Conservation (phyloP, 495 filamentous ascomycete genomes). For the Lophium mytilinum region DNA sequence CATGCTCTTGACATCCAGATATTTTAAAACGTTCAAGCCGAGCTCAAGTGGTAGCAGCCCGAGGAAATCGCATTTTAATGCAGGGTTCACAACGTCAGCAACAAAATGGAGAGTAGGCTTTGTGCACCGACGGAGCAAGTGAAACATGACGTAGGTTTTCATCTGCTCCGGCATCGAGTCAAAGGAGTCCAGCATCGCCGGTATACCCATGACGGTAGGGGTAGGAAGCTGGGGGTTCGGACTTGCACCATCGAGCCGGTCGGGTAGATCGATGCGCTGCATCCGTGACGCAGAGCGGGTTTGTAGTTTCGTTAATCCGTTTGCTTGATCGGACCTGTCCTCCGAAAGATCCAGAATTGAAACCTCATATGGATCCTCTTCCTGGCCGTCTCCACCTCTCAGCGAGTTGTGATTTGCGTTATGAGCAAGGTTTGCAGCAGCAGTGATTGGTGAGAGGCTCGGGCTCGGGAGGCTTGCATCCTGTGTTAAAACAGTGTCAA, state of each 20-base stretch:
- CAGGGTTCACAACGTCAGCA: constrained; percentile 87
- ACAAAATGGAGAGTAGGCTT: constrained; percentile 88
- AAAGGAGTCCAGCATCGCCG: constrained; percentile 78
- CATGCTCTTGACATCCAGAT: constrained; percentile 78
- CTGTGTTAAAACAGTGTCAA: constrained; percentile 61
- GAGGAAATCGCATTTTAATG: constrained; percentile 92
- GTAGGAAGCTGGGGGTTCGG: constrained; percentile 29
- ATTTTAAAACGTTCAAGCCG: constrained; percentile 76
- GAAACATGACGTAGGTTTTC: constrained; percentile 93
- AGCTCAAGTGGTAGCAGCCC: constrained; percentile 76
- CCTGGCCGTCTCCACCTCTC: constrained; percentile 10
- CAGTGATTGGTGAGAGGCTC: constrained; percentile 82
- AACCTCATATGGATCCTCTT: constrained; percentile 25
- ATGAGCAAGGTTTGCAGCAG: constrained; percentile 55
- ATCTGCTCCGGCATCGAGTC: constrained; percentile 81
- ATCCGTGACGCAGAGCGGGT: constrained; percentile 1
- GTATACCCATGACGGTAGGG: constrained; percentile 61
- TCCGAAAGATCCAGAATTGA: constrained; percentile 25
- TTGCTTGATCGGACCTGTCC: not conserved
- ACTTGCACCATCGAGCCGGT: not conserved
- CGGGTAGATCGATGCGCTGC: constrained; percentile 7
- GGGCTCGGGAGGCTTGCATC: constrained; percentile 92
- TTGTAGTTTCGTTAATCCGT: not conserved
- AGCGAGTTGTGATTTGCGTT: not conserved
- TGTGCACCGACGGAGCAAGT: constrained; percentile 79